Conservation (phyloP, 331 rosid species). For the Rhamnella rubrinervis region DNA sequence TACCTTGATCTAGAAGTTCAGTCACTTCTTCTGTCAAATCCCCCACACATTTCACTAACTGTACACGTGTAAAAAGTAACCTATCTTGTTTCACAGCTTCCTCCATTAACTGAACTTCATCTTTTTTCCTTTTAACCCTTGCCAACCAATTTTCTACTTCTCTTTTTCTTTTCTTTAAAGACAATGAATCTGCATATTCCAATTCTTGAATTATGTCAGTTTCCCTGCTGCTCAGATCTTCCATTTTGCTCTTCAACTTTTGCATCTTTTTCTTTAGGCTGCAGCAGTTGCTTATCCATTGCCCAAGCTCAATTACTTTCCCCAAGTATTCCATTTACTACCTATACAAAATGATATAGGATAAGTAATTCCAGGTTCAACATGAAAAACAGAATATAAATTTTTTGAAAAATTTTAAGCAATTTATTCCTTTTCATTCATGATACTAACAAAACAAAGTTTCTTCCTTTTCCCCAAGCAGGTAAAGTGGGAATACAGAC, state of each 20-base stretch:
- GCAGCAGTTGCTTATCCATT: constrained; percentile 4
- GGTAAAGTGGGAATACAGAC: too few species aligned
- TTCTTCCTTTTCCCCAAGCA: too few species aligned
- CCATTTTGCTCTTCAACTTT: constrained; percentile 27
- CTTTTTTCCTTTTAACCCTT: constrained; percentile 24
- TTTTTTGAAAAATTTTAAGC: too few species aligned
- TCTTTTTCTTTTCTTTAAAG: constrained; percentile 22
- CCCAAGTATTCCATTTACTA: constrained; percentile 5
- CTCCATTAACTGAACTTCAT: constrained; percentile 22
- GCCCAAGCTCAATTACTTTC: constrained; percentile 7
- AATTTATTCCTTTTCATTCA: too few species aligned
- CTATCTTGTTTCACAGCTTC: constrained; percentile 9
- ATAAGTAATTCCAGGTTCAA: too few species aligned
- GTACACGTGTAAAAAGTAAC: constrained; percentile 10
- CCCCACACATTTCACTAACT: constrained; percentile 15
- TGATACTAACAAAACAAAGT: too few species aligned
- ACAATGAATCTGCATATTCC: constrained; percentile 23
- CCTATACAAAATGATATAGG: neutral
- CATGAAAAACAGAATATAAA: too few species aligned
- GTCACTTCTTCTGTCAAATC: constrained; percentile 21
- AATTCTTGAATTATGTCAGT: constrained; percentile 29
- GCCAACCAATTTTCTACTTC: constrained; percentile 29
- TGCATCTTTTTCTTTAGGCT: constrained; percentile 16
- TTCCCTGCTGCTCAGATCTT: constrained; percentile 32
- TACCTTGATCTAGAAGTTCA: constrained; percentile 29